phyloP scores from a whole-genome alignment of 257 asterid species.

The Parsonsia alboflavescens region DNA sequence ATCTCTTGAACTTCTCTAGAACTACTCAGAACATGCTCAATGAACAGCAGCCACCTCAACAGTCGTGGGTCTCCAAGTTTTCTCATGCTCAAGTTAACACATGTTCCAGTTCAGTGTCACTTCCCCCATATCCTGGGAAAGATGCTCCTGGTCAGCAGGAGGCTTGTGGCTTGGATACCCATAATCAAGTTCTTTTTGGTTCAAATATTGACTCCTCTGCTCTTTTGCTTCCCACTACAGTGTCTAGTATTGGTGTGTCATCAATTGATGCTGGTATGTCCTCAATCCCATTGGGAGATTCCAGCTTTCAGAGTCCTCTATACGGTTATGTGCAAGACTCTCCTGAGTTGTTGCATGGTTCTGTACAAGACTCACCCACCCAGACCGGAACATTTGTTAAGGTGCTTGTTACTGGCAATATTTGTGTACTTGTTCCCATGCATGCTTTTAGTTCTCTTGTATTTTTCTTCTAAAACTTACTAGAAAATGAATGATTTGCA shows the following conservation, averaged over 20 bases:
- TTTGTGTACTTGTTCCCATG: conserved; percentile 1
- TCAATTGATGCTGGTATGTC: conserved; percentile 59
- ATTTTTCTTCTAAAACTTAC: neutral
- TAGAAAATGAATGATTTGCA: neutral
- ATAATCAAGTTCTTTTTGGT: conserved; percentile 60
- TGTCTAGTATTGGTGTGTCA: conserved; percentile 47
- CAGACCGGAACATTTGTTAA: conserved; percentile 59
- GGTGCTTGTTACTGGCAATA: conserved; percentile 35
- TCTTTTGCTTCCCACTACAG: conserved; percentile 65
- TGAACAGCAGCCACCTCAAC: conserved; percentile 64
- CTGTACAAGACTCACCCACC: conserved; percentile 62
- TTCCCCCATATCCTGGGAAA: conserved; percentile 53
- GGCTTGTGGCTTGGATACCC: conserved; percentile 47
- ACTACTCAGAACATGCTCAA: conserved; percentile 46
- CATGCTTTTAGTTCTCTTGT: neutral
- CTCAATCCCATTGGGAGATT: conserved; percentile 51
- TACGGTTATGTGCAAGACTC: conserved; percentile 68
- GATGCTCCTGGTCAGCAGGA: conserved; percentile 57
- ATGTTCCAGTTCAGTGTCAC: conserved; percentile 39
- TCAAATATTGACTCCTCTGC: conserved; percentile 59
- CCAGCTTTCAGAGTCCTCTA: conserved; percentile 61
- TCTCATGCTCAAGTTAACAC: conserved; percentile 38
- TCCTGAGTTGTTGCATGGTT: conserved; percentile 55
- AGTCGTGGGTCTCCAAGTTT: conserved; percentile 59
- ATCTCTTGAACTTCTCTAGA: conserved; percentile 53